phyloP scores from a whole-genome alignment of 495 filamentous ascomycete genomes.

The Hypoxylon lenormandii region DNA sequence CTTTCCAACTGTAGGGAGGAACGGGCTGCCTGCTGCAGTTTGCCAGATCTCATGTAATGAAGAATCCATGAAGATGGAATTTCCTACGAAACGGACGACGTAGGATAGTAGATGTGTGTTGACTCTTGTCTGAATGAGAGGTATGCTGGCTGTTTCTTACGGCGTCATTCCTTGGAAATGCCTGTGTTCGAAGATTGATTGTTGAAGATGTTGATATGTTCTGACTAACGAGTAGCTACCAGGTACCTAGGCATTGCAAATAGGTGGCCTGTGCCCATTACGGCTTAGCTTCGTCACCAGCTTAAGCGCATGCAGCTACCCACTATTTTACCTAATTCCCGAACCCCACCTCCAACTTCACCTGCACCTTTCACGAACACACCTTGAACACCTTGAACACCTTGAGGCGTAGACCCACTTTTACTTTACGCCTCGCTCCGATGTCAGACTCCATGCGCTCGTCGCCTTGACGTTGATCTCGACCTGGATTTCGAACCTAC shows the following conservation, averaged over 20 bases:
- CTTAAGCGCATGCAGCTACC: no score
- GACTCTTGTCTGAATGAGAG: not conserved
- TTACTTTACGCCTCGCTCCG: not conserved
- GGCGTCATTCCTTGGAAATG: slow-evolving; percentile 19
- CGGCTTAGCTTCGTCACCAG: slow-evolving; percentile 16
- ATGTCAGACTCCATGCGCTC: not conserved
- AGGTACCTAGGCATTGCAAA: slow-evolving; percentile 25
- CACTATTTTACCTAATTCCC: no score
- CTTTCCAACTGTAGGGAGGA: slow-evolving; percentile 82
- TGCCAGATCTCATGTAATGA: slow-evolving; percentile 90
- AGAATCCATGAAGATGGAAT: slow-evolving; percentile 65
- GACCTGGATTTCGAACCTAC: not conserved
- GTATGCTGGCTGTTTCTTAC: slow-evolving; percentile 4
- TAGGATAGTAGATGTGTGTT: not conserved
- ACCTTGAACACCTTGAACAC: no score
- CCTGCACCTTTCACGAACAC: no score
- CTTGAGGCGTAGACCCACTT: no score
- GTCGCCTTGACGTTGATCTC: not conserved
- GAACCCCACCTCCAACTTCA: no score
- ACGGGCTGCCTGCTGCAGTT: slow-evolving; percentile 84
- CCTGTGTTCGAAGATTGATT: not conserved
- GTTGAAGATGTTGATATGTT: not conserved
- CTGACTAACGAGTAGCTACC: no score
- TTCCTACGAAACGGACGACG: slow-evolving; percentile 10
- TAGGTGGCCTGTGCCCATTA: slow-evolving; percentile 39